Evolutionary conservation across 306 rosid species (phyloP), one percentile per base, ranked within the genome.

Genomic region (Canavalia gladiata): DNA sequence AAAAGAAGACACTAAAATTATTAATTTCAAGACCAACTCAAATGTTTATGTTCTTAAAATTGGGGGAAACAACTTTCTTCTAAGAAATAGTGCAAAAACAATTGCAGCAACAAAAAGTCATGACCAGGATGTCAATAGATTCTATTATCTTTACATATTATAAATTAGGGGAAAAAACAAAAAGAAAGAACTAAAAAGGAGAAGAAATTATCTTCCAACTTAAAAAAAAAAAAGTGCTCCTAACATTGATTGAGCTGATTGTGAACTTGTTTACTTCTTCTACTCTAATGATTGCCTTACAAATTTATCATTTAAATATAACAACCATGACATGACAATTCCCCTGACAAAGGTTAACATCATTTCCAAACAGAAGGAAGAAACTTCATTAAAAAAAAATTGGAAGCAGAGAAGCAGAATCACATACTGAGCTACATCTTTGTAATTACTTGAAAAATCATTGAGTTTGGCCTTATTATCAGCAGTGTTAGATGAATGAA

Each of bases 401-500:
- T 50, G 42, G 5, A 9, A 87, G 75, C 25, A 54, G 74, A 73
- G 65, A 85, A 83, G 25, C 25, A 18, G 25, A 18, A 18, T 18
- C 76, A 83, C 85, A 62, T 85, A 93, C 97, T 68, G 75, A 5
- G 81, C 74, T 76, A 75, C 85, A 37, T 66, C 85, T 71, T 65
- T 85, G 12, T 56, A 46, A 74, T 78, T 81, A 57, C 47, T 77
- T 10, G 92, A 37, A 66, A 83, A 78, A 33, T 47, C 39, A 0
- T 83, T 56, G 63, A 94, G 97, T 87, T 94, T 94, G 74, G 75
- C 89, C 73, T 89, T 84, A 59, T 92, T 90, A 87, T 94, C 98
- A 75, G 92, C 85, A 57, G 90, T 87, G 83, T 94, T 94, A 77
- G 98, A 94, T 73, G 97, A 83, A 87, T 94, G 97, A 78, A 94